These are phyloP conservation scores for Thinopyrum elongatum DNA, from an alignment of 176 grass and related monocot genomes.

Conservation along the genomic window DNA sequence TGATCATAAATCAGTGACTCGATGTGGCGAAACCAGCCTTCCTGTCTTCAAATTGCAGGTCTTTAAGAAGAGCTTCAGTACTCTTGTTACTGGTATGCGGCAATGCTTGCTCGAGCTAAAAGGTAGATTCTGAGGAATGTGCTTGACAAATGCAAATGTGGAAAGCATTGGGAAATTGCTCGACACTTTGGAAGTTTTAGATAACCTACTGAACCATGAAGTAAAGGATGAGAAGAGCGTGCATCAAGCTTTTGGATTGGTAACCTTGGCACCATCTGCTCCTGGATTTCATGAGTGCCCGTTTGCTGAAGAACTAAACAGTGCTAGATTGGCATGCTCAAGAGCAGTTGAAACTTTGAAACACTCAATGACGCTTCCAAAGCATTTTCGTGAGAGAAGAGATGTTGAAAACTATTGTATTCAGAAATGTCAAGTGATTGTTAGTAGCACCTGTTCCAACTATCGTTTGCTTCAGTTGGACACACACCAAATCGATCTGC, in stretches of 20 bases:
- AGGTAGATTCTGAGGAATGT: background rate
- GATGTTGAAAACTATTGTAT: background rate
- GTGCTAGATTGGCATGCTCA: background rate
- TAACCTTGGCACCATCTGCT: background rate
- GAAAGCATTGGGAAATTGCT: background rate
- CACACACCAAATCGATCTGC: background rate
- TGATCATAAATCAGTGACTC: background rate
- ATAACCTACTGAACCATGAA: background rate
- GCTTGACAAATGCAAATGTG: background rate
- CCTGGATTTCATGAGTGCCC: background rate
- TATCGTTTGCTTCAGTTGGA: background rate
- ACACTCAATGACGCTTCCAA: background rate
- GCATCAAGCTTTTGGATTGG: background rate
- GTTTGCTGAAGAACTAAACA: background rate
- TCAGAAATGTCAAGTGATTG: background rate
- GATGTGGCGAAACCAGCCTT: background rate
- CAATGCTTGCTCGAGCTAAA: background rate
- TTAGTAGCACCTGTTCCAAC: background rate
- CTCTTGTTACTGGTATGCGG: background rate
- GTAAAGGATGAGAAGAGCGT: background rate
- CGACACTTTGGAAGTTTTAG: background rate
- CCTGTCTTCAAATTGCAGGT: background rate
- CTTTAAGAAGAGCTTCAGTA: background rate
- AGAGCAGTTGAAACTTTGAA: background rate
- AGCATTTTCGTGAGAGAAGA: background rate